These are phyloP conservation scores for Gautieria morchelliformis DNA, from an alignment of 768 basidiomycete genomes.

Conservation along the genomic window DNA sequence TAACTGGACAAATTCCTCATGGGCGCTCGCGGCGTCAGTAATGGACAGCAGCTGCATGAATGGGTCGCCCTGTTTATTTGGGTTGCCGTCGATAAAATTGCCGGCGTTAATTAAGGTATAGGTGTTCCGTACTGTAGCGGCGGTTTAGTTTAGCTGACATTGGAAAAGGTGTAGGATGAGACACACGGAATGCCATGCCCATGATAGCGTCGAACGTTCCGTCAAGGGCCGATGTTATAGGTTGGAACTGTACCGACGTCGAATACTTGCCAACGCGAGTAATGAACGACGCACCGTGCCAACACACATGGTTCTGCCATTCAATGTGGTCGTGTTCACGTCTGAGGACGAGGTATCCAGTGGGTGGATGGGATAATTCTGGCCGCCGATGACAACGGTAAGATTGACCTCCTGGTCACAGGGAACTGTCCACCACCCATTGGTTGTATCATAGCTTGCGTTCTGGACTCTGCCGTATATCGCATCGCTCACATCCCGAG, in stretches of 20 bases:
- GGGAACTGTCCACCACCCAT: slow-evolving; percentile 46
- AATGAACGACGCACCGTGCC: slow-evolving; percentile 32
- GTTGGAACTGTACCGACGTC: slow-evolving; percentile 49
- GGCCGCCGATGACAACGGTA: slow-evolving; percentile 53
- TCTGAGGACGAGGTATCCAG: slow-evolving; percentile 37
- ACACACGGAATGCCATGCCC: slow-evolving; percentile 65
- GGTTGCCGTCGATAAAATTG: slow-evolving; percentile 40
- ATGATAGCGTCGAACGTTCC: slow-evolving; percentile 50
- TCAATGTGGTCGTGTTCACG: slow-evolving; percentile 16
- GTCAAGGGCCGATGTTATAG: slow-evolving; percentile 38
- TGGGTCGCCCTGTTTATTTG: slow-evolving; percentile 35
- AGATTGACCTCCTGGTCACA: slow-evolving; percentile 56
- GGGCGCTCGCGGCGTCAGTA: slow-evolving; percentile 42
- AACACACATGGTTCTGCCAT: slow-evolving; percentile 24
- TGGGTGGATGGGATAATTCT: slow-evolving; percentile 52
- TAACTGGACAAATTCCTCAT: slow-evolving; percentile 54
- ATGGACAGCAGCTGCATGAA: slow-evolving; percentile 57
- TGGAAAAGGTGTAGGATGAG: neutral
- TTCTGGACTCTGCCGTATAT: slow-evolving; percentile 50
- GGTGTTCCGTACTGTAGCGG: slow-evolving; percentile 47
- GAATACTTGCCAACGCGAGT: neutral
- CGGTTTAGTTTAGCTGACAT: neutral
- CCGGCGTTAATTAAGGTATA: slow-evolving; percentile 60
- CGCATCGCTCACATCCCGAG: slow-evolving; percentile 42
- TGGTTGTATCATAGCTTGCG: slow-evolving; percentile 31